phyloP scores from a whole-genome alignment of 2,329 filamentous ascomycete species.

The Venturia carpophila region DNA sequence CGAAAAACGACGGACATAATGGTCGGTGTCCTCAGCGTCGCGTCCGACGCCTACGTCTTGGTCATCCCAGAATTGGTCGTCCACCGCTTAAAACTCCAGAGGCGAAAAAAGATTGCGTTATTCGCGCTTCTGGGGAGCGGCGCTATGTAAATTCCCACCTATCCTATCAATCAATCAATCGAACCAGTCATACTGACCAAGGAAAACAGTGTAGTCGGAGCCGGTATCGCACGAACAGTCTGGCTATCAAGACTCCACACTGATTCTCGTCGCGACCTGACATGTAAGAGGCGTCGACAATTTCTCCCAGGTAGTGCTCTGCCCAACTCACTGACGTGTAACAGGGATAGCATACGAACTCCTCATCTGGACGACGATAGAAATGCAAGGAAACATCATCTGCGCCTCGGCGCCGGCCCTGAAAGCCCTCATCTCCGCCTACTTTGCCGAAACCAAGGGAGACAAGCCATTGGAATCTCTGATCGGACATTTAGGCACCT shows the following conservation, averaged over 20 bases:
- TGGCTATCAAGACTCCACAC: slow-evolving; percentile 24
- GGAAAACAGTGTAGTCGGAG: slow-evolving; percentile 22
- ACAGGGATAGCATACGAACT: slow-evolving; percentile 25
- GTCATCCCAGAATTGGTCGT: slow-evolving; percentile 23
- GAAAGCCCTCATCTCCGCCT: slow-evolving; percentile 37
- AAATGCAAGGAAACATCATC: slow-evolving; percentile 35
- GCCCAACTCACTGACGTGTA: neutral
- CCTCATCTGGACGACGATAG: slow-evolving; percentile 24
- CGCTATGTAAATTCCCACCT: slow-evolving; percentile 5
- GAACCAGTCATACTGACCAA: too few species aligned
- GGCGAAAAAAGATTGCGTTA: slow-evolving; percentile 22
- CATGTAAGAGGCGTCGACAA: slow-evolving; percentile 19
- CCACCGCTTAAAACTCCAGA: slow-evolving; percentile 22
- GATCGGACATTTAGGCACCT: neutral
- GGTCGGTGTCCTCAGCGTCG: slow-evolving; percentile 20
- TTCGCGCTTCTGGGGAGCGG: slow-evolving; percentile 18
- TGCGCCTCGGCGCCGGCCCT: slow-evolving; percentile 38
- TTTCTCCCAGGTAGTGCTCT: too few species aligned
- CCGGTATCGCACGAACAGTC: slow-evolving; percentile 28
- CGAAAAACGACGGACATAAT: slow-evolving; percentile 22
- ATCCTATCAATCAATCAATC: too few species aligned
- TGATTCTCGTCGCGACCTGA: slow-evolving; percentile 23
- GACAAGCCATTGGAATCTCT: neutral
- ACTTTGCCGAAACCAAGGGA: slow-evolving; percentile 24
- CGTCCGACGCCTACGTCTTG: slow-evolving; percentile 24